A percentile compares a stretch with the other conserved stretches of the same genome.
These are phyloP conservation scores for Cercospora canescens DNA, from an alignment of 2,329 filamentous ascomycete genomes.

Conservation along the genomic window DNA sequence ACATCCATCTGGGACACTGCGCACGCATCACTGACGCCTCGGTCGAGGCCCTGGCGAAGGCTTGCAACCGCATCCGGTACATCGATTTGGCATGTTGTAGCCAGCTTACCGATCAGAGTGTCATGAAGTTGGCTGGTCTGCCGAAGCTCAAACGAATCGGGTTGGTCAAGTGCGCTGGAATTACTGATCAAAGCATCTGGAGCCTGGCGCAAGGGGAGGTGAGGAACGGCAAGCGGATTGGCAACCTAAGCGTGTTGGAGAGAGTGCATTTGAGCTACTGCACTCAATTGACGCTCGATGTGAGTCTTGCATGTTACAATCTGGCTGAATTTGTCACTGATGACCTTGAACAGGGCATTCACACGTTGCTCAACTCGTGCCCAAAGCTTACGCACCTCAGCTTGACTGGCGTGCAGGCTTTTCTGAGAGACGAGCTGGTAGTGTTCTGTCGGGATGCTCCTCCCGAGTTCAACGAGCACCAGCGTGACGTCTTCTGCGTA, in stretches of 20 bases:
- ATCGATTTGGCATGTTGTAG: constrained; percentile 97
- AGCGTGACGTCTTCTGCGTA: constrained; percentile 94
- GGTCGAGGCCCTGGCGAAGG: constrained; percentile 78
- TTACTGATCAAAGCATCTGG: constrained; percentile 86
- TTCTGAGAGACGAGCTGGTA: constrained; percentile 81
- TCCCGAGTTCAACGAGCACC: constrained; percentile 90
- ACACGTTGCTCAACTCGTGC: constrained; percentile 84
- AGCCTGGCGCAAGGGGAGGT: constrained; percentile 62
- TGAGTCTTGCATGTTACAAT: constrained; percentile 47
- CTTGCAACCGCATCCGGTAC: constrained; percentile 91
- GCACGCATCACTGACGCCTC: constrained; percentile 85
- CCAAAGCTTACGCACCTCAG: constrained; percentile 90
- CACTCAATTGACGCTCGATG: constrained; percentile 76
- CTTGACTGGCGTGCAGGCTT: constrained; percentile 89
- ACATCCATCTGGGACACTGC: constrained; percentile 94
- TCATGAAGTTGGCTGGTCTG: constrained; percentile 78
- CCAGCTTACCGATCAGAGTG: constrained; percentile 82
- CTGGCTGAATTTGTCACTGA: constrained; percentile 32
- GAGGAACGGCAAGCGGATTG: constrained; percentile 43
- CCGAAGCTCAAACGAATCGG: constrained; percentile 95
- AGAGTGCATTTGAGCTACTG: constrained; percentile 97
- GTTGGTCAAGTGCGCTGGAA: constrained; percentile 86
- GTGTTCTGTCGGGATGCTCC: constrained; percentile 85
- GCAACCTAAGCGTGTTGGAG: constrained; percentile 71
- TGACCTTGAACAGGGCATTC: constrained; percentile 68